These are phyloP conservation scores for Crithidia acanthocephali DNA, from an alignment of 208 protist species.

Conservation along the genomic window DNA sequence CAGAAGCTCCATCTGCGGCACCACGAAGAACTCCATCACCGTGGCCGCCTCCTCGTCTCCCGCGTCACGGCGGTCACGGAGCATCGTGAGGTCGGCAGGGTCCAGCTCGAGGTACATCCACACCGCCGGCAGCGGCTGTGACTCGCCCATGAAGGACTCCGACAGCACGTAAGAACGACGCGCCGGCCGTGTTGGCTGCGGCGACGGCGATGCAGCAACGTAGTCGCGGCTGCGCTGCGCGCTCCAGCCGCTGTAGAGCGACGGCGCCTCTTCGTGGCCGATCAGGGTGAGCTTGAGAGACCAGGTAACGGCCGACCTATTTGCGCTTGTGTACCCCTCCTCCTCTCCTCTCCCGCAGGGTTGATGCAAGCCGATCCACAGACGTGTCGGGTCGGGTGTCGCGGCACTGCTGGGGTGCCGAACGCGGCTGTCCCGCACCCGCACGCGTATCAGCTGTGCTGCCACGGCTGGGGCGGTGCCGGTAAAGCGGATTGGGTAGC, in stretches of 20 bases:
- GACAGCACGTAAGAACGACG: conserved; percentile 47
- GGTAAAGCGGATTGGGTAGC: conserved; percentile 41
- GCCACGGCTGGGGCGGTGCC: conserved; percentile 35
- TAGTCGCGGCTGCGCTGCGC: neutral
- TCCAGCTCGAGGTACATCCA: conserved; percentile 82
- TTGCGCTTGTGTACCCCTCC: neutral
- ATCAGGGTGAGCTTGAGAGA: conserved; percentile 56
- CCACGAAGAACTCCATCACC: conserved; percentile 46
- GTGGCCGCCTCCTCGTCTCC: neutral
- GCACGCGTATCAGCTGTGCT: conserved; percentile 42
- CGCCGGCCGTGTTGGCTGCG: conserved; percentile 7
- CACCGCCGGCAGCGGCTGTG: conserved; percentile 47
- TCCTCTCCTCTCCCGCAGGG: conserved; percentile 9
- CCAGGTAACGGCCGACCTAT: conserved; percentile 8
- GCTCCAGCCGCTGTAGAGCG: neutral
- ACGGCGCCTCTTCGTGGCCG: conserved; percentile 28
- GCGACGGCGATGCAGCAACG: neutral
- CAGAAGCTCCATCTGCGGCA: conserved; percentile 46
- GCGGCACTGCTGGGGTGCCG: neutral
- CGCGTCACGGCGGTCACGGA: no score
- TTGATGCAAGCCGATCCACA: conserved; percentile 77
- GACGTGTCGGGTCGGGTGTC: conserved; percentile 31
- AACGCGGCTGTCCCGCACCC: conserved; percentile 16
- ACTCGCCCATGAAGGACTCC: conserved; percentile 61
- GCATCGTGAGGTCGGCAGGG: neutral